Evolutionary conservation across 176 grass and related monocot species (phyloP), one percentile per base, ranked within the genome.

Genomic region (Carex myosuroides): DNA sequence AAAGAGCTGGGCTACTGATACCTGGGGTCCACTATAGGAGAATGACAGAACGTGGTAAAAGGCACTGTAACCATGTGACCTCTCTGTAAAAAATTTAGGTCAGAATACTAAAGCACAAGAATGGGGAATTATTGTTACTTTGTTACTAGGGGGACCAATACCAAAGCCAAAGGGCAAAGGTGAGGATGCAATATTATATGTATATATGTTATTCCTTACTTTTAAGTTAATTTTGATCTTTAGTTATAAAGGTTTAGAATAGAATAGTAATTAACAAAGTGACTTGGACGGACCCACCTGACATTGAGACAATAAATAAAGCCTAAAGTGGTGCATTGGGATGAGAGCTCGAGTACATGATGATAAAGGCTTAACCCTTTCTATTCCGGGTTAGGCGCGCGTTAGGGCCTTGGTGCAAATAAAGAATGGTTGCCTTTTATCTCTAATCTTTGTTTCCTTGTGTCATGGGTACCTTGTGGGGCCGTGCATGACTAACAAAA

Each of bases 281-380:
- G 37, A 39, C 33, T 35, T 35, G 33, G 3, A 35, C 2, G 48
- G 65, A 68, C 52, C 64, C 17, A 63, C 37, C 66, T 63, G 61
- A 46, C 59, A 83, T n/a, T 7, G 69, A 73, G 35, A 59, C 8
- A 33, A 33, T 29, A 29, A 29, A 29, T 29, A 29, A 29, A 29
- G 29, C 1, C 1, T 29, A 18, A n/a, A 80, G 33, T 9, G 26
- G 24, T 80, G 29, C 55, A 66, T 81, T 30, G 80, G 60, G 61
- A 83, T 29, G 16, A 55, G 74, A 26, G 26, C 26, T 26, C 26
- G 8, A 44, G 42, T 1, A 6, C 8, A 6, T 26, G 71, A 75
- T 8, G 37, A 21, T 70, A 80, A 86, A 86, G 85, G 42, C 53
- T 81, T 26, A 64, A 86, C 64, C 33, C 85, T 86, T 86, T 86